Conservation (phyloP, 768 basidiomycete genomes). For the Lentinula detonsa region DNA sequence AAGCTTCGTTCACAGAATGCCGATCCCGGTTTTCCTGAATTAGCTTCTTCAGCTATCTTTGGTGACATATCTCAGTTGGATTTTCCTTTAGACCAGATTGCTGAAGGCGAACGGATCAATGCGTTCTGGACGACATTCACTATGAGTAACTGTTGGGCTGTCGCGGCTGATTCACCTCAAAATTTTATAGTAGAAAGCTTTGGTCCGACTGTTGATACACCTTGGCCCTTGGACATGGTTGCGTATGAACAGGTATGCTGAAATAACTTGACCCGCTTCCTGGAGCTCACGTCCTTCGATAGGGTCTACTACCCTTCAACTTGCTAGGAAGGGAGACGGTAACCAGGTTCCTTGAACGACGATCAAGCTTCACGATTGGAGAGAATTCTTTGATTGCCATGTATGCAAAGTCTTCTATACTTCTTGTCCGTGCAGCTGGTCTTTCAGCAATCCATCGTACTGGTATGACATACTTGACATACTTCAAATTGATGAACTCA, state of each 20-base stretch:
- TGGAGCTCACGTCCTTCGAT: background rate
- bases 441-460: background rate
- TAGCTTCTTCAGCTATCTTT: slow-evolving; percentile 33
- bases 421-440: background rate
- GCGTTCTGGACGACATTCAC: slow-evolving; percentile 35
- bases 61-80: slow-evolving; percentile 21
- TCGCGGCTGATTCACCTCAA: slow-evolving; percentile 17
- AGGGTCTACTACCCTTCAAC: slow-evolving; percentile 14
- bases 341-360: slow-evolving; percentile 1
- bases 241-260: slow-evolving; percentile 10
- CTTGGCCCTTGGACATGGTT: slow-evolving; percentile 7
- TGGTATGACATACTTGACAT: background rate
- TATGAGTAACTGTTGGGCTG: slow-evolving; percentile 23
- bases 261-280: background rate
- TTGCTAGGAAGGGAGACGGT: slow-evolving; percentile 10
- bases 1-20: slow-evolving; percentile 26
- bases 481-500: background rate
- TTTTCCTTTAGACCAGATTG: slow-evolving; percentile 22
- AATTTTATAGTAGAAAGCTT: background rate
- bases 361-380: background rate
- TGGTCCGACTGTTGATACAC: slow-evolving; percentile 4
- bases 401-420: background rate
- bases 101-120: slow-evolving; percentile 31
- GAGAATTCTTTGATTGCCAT: background rate
- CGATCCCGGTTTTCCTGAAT: slow-evolving; percentile 23